Evolutionary conservation across 164 flowering plant genomes (phyloP), one percentile per base, ranked within the genome.

Genomic region (Sextonia rubra): DNA sequence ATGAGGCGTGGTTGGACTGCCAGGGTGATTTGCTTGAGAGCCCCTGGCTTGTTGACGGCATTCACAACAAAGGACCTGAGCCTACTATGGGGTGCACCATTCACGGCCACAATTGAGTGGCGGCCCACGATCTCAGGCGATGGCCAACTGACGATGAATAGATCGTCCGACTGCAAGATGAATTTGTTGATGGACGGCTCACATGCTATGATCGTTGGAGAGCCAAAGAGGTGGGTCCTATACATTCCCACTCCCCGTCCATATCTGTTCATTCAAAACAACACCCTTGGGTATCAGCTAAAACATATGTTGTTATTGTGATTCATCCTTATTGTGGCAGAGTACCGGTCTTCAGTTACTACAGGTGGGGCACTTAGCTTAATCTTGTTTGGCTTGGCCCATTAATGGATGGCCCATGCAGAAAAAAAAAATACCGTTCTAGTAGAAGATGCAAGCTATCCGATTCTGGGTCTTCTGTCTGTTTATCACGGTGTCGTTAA

Each of bases 201-300:
- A 69, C 78, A 86, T 37, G 83, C 79, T 64, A 86, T 83, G 75
- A 88, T 83, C 3, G 85, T 30, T 23, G 90, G 90, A 69, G 79
- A 75, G 30, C 90, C 88, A 55, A 86, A 84, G 20, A 86, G 80
- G 74, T 83, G 80, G 30, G 83, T 85, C 75, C 82, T 76, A 55
- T 81, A 86, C 74, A 84, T 18, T 37, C 87, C 89, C 24, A 67
- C 79, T 60, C 80, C 85, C 32, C 81, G 89, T 2, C 88, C 86
- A 68, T 83, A 86, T 77, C 90, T 88, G 78, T 75, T 68, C 27
- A 68, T 29, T 18, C 44, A 32, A 32, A 0, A 32, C 44, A 32
- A 0, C 44, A 32, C 37, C 44, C 9, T 32, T 32, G n/a, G n/a
- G n/a, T n/a, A n/a, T n/a, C n/a, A n/a, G n/a, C n/a, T n/a, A n/a